Conservation (phyloP, 768 basidiomycete genomes). For the Suillus subaureus region DNA sequence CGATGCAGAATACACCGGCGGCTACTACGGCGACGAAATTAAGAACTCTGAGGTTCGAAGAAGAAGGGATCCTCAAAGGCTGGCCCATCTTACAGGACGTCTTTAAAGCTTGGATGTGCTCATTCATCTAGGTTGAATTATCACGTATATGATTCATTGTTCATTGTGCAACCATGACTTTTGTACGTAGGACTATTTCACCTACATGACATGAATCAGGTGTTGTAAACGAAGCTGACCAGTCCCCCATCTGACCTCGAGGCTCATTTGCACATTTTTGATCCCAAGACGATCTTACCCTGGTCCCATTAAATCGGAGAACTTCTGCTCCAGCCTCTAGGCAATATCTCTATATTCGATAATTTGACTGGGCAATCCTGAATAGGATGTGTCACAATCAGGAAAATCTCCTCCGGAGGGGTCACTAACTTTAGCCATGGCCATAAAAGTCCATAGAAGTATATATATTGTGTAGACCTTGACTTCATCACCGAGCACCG, state of each 20-base stretch:
- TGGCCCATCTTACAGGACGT: constrained; percentile 65
- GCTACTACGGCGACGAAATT: constrained; percentile 37
- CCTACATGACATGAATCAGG: not conserved
- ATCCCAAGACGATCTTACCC: not conserved
- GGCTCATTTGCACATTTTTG: not conserved
- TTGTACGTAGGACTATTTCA: not conserved
- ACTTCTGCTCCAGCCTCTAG: not conserved
- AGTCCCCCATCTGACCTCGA: not conserved
- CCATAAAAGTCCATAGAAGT: too few species aligned
- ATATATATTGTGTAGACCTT: too few species aligned
- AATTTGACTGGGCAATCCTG: not conserved
- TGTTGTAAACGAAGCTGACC: not conserved
- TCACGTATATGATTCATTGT: constrained; percentile 18
- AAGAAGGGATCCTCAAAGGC: constrained; percentile 50
- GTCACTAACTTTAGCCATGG: too few species aligned
- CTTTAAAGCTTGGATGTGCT: constrained; percentile 43
- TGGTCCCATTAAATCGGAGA: not conserved
- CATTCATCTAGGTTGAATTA: constrained; percentile 43
- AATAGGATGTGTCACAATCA: too few species aligned
- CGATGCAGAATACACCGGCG: constrained; percentile 8
- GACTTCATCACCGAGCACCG: too few species aligned
- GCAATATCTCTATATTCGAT: not conserved
- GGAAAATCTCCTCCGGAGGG: too few species aligned
- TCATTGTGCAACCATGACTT: not conserved
- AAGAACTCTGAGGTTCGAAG: constrained; percentile 24